Conservation (phyloP, 2,329 filamentous ascomycete species). For the Arthrobotrys sphaeroides region DNA sequence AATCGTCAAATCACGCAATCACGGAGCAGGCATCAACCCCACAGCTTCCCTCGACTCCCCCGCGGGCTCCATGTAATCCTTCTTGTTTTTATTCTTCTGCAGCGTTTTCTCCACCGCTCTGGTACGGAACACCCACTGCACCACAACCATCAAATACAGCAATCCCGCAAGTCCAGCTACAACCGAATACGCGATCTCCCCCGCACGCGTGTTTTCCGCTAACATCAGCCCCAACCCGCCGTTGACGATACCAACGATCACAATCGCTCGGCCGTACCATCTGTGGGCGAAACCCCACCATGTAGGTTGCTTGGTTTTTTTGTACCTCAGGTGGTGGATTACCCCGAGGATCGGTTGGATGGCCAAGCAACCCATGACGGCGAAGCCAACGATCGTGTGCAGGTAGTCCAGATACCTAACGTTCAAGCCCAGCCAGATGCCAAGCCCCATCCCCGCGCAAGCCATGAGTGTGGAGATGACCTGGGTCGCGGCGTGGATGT, state of each 20-base stretch:
- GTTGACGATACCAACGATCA: slow-evolving; percentile 71
- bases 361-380: slow-evolving; percentile 67
- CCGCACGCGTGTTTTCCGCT: slow-evolving; percentile 61
- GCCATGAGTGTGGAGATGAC: slow-evolving; percentile 67
- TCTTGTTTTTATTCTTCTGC: not conserved
- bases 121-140: slow-evolving; percentile 35
- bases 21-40: slow-evolving; percentile 10
- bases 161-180: slow-evolving; percentile 64
- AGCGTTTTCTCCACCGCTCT: slow-evolving; percentile 19
- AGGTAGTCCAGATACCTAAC: slow-evolving; percentile 63
- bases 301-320: slow-evolving; percentile 65
- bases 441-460: slow-evolving; percentile 70
- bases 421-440: slow-evolving; percentile 61
- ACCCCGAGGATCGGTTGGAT: slow-evolving; percentile 70
- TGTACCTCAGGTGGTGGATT: slow-evolving; percentile 68
- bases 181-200: slow-evolving; percentile 68
- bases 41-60: slow-evolving; percentile 18
- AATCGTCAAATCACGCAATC: slow-evolving; percentile 16
- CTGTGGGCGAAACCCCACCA: slow-evolving; percentile 69
- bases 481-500: slow-evolving; percentile 69
- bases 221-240: slow-evolving; percentile 71
- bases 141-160: slow-evolving; percentile 37
- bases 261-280: slow-evolving; percentile 70
- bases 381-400: slow-evolving; percentile 69
- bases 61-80: slow-evolving; percentile 16